Evolutionary conservation across 805 yeast species (phyloP).

Genomic region (Suhomyces canberraensis): DNA sequence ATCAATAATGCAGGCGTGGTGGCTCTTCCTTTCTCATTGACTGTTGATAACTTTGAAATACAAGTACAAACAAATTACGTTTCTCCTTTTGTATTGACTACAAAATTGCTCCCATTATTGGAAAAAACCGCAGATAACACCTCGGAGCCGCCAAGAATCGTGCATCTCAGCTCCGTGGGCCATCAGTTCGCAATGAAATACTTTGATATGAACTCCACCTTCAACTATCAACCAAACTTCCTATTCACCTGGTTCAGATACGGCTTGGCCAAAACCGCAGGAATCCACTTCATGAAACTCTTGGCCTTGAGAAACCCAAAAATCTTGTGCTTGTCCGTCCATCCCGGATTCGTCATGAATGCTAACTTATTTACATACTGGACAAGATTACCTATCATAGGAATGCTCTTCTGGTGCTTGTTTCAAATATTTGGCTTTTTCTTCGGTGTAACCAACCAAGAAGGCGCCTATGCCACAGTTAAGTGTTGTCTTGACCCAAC

Average conservation of each 20-base stretch:
- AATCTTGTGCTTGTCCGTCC: slow-evolving; percentile 61
- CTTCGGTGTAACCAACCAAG: slow-evolving; percentile 69
- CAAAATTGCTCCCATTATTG: slow-evolving; percentile 52
- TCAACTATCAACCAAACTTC: slow-evolving; percentile 60
- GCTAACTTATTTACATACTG: slow-evolving; percentile 73
- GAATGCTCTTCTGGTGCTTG: slow-evolving; percentile 65
- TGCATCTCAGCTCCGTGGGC: slow-evolving; percentile 64
- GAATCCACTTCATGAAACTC: slow-evolving; percentile 68
- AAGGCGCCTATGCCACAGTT: slow-evolving; percentile 65
- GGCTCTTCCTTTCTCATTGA: slow-evolving; percentile 65
- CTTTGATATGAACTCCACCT: slow-evolving; percentile 46
- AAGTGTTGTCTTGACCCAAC: slow-evolving; percentile 57
- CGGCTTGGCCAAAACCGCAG: slow-evolving; percentile 72
- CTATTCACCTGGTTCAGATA: slow-evolving; percentile 76
- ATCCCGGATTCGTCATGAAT: slow-evolving; percentile 86
- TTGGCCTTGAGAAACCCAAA: slow-evolving; percentile 65
- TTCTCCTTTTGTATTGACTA: slow-evolving; percentile 69
- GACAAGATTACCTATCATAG: slow-evolving; percentile 76
- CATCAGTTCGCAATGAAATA: slow-evolving; percentile 52
- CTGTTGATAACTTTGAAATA: slow-evolving; percentile 71
- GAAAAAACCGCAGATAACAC: slow-evolving; percentile 33
- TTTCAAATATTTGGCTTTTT: slow-evolving; percentile 67
- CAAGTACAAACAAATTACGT: slow-evolving; percentile 78
- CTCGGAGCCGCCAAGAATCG: slow-evolving; percentile 48
- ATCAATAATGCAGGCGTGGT: slow-evolving; percentile 79